A percentile compares a stretch with the other conserved stretches of the same genome.
Conservation (phyloP, 306 rosid genomes). For the Alnus rubra region DNA sequence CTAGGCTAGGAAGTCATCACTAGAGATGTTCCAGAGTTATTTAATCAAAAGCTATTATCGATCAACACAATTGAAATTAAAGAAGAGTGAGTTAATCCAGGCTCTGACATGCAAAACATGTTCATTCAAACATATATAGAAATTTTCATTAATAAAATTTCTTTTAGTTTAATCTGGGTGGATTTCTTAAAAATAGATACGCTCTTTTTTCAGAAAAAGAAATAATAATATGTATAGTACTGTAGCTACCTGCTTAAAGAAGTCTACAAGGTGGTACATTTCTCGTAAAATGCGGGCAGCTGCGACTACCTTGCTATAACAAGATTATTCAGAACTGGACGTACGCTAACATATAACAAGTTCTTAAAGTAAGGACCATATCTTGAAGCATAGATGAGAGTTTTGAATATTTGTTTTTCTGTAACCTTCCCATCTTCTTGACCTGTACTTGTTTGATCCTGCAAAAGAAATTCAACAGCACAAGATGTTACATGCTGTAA, state of each 20-base stretch:
- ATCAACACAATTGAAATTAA: too few species aligned
- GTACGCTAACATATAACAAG: background rate
- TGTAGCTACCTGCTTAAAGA: background rate
- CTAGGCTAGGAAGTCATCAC: too few species aligned
- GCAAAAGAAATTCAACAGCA: background rate
- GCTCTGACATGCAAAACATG: too few species aligned
- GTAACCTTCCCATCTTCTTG: background rate
- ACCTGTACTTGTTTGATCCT: background rate
- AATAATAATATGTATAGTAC: background rate
- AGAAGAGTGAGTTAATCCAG: too few species aligned
- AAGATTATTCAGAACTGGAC: background rate
- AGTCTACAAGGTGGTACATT: constrained; percentile 2
- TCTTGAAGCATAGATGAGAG: constrained; percentile 6
- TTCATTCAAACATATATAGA: too few species aligned
- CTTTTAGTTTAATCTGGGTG: too few species aligned
- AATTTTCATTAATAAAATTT: too few species aligned
- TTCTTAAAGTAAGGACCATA: background rate
- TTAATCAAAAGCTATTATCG: too few species aligned
- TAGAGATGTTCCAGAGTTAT: too few species aligned
- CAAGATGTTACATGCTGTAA: background rate
- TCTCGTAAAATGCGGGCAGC: background rate
- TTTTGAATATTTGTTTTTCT: background rate
- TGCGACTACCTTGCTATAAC: background rate
- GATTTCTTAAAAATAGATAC: background rate
- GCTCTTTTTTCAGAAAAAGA: background rate